Conservation (phyloP, 2,329 filamentous ascomycete genomes). For the Colletotrichum sp. region DNA sequence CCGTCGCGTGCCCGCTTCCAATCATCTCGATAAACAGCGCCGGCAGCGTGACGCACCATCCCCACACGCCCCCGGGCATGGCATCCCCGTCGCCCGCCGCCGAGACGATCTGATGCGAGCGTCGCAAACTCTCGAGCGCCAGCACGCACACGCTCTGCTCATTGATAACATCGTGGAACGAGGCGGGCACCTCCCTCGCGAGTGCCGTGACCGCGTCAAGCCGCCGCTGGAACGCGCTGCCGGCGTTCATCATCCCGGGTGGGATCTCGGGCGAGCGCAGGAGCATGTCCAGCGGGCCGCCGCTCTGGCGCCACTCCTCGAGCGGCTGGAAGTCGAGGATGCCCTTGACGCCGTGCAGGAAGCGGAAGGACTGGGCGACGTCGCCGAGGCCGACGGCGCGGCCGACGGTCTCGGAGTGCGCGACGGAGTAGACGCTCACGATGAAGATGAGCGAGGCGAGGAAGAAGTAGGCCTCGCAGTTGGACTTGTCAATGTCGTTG, state of each 20-base stretch:
- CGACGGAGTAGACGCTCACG: constrained; percentile 34
- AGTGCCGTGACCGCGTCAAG: constrained; percentile 18
- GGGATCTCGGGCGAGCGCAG: not conserved
- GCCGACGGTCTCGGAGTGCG: not conserved
- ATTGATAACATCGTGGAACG: constrained; percentile 3
- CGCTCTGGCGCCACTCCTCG: constrained; percentile 24
- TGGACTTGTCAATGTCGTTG: constrained; percentile 28
- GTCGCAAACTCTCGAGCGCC: constrained; percentile 19
- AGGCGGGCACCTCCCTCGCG: constrained; percentile 8
- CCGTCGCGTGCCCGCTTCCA: constrained; percentile 9
- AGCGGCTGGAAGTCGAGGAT: constrained; percentile 30
- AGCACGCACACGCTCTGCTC: constrained; percentile 16
- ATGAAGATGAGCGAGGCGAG: constrained; percentile 34
- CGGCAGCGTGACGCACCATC: constrained; percentile 19
- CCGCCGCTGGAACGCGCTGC: not conserved
- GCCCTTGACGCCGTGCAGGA: constrained; percentile 33
- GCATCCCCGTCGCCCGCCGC: not conserved
- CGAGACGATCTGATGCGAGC: not conserved
- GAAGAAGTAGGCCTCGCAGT: constrained; percentile 36
- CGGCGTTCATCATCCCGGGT: not conserved
- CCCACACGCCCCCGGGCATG: constrained; percentile 7
- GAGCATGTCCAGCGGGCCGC: constrained; percentile 20
- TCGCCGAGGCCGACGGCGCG: constrained; percentile 29
- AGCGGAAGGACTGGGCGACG: constrained; percentile 33
- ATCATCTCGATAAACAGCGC: constrained; percentile 23